Conservation (phyloP, 176 grass and related monocot genomes). For the Zea mays region DNA sequence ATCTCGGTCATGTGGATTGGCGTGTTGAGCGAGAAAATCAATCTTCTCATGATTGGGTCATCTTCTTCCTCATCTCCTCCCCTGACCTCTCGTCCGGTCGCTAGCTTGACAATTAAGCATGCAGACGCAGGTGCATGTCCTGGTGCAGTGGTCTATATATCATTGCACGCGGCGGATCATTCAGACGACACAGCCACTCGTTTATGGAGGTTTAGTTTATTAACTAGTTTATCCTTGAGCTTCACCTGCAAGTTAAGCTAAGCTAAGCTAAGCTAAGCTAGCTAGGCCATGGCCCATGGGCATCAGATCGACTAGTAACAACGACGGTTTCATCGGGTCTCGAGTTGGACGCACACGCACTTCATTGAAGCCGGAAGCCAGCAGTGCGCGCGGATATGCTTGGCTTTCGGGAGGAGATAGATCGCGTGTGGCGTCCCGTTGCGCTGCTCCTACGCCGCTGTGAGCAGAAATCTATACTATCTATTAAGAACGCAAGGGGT, state of each 20-base stretch:
- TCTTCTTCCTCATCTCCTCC: no score
- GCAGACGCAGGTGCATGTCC: neutral
- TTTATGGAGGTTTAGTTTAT: neutral
- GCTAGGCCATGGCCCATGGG: no score
- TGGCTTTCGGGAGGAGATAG: slow-evolving; percentile 30
- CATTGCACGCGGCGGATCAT: neutral
- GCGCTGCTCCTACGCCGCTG: neutral
- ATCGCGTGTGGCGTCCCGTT: slow-evolving; percentile 5
- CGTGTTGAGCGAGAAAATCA: slow-evolving; percentile 13
- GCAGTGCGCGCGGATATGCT: neutral
- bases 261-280: no score
- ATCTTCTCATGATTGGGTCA: no score
- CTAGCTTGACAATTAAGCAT: slow-evolving; percentile 29
- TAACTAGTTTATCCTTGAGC: no score
- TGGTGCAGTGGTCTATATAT: neutral
- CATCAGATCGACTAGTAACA: no score
- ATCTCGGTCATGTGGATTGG: neutral
- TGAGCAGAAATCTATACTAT: no score
- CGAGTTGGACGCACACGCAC: neutral
- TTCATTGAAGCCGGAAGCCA: slow-evolving; percentile 30
- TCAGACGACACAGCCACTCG: slow-evolving; percentile 24
- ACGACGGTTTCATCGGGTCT: neutral
- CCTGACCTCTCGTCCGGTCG: neutral
- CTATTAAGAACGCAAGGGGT: no score
- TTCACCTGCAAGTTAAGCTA: no score